phyloP scores from a whole-genome alignment of 768 basidiomycete genomes.

The Tremella mesenterica region DNA sequence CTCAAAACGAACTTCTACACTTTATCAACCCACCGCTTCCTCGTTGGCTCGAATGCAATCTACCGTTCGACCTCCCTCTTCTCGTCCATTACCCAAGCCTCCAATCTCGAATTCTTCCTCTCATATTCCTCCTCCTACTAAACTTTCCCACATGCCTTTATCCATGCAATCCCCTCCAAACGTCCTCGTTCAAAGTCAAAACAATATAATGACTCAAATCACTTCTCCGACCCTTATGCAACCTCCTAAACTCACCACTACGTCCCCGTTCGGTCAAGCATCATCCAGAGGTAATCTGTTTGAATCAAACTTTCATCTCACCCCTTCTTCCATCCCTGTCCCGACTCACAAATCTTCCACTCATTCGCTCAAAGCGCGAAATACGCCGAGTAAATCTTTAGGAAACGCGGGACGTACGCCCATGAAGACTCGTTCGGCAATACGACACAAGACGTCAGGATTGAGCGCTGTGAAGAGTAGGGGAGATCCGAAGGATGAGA shows the following conservation, averaged over 20 bases:
- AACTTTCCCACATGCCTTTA: slow-evolving; percentile 11
- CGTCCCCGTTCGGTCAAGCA: neutral
- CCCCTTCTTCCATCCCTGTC: neutral
- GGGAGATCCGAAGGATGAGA: slow-evolving; percentile 19
- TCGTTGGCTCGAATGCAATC: slow-evolving; percentile 38
- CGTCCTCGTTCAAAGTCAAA: slow-evolving; percentile 15
- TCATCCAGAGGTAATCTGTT: neutral
- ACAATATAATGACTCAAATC: slow-evolving; percentile 8
- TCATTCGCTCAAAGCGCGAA: neutral
- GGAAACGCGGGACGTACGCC: slow-evolving; percentile 1
- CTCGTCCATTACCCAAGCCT: slow-evolving; percentile 7
- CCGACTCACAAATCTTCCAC: neutral
- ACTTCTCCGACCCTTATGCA: neutral
- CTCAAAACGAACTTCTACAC: slow-evolving; percentile 18
- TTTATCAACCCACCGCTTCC: slow-evolving; percentile 30
- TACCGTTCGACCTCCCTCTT: slow-evolving; percentile 24
- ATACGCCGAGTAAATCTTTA: neutral
- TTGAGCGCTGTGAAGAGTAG: slow-evolving; percentile 27
- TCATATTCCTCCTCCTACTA: slow-evolving; percentile 4
- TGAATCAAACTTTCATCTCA: neutral
- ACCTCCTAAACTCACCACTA: neutral
- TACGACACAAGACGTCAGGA: slow-evolving; percentile 10
- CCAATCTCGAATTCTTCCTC: slow-evolving; percentile 2
- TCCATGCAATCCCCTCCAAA: slow-evolving; percentile 13
- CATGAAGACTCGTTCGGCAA: neutral